Conservation (phyloP, 192 early-diverging fungal species). For the Entrophospora sp. region DNA sequence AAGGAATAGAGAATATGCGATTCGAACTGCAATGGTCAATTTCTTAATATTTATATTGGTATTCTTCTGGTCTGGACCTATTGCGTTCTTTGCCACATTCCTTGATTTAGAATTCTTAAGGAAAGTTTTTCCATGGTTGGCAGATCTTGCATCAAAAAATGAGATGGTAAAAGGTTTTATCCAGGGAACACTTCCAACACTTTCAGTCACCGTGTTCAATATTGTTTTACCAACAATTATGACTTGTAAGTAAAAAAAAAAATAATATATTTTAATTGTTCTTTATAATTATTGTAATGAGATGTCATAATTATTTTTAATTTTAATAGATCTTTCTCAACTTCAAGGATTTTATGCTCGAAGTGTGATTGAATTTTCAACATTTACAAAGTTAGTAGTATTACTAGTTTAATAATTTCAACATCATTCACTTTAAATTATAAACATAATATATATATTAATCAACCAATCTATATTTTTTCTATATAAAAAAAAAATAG, state of each 20-base stretch:
- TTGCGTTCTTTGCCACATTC: conserved; percentile 58
- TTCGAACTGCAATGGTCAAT: conserved; percentile 45
- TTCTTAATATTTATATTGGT: conserved; percentile 53
- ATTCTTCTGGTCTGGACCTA: conserved; percentile 69
- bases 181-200: conserved; percentile 60
- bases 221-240: conserved; percentile 63
- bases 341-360: conserved; percentile 33
- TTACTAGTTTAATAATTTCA: background rate
- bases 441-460: too few relatives aligned
- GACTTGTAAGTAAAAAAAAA: conserved; percentile 27
- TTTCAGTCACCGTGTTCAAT: conserved; percentile 63
- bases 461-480: too few relatives aligned
- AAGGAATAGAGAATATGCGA: conserved; percentile 41
- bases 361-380: conserved; percentile 34
- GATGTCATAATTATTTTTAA: background rate
- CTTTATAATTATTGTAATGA: background rate
- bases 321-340: conserved; percentile 26
- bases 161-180: conserved; percentile 50
- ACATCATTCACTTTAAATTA: too few relatives aligned
- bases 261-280: background rate
- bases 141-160: conserved; percentile 38
- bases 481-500: conserved; percentile 22
- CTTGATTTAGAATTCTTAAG: conserved; percentile 51
- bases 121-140: conserved; percentile 52
- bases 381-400: conserved; percentile 13